phyloP scores from a whole-genome alignment of 352 stramenopile species.

The Globisporangium viniferum region DNA sequence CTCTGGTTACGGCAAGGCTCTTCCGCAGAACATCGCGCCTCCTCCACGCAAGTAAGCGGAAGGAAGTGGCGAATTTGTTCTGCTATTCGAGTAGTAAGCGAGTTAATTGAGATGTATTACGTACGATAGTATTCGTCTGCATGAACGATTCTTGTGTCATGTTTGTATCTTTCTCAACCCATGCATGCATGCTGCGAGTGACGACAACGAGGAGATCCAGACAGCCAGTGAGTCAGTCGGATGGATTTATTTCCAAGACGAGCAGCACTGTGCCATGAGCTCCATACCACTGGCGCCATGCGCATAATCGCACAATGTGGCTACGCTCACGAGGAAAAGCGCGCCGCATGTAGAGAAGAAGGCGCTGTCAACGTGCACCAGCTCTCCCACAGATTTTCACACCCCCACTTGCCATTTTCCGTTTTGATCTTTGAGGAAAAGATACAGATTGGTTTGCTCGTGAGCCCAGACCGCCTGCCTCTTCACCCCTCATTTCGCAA shows the following conservation, averaged over 20 bases:
- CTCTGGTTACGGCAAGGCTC: conserved; percentile 85
- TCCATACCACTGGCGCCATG: conserved; percentile 5
- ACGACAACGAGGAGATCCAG: conserved; percentile 1
- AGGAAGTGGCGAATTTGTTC: neutral
- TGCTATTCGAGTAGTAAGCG: neutral
- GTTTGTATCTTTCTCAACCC: neutral
- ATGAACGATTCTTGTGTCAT: neutral
- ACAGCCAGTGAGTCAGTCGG: neutral
- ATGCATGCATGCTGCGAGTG: neutral
- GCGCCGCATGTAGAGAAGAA: neutral
- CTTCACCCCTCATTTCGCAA: conserved; percentile 16
- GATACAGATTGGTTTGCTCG: conserved; percentile 6
- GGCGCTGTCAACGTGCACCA: neutral
- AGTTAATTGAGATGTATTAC: conserved; percentile 9
- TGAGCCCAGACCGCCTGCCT: neutral
- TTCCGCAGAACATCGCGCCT: conserved; percentile 82
- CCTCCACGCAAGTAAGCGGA: conserved; percentile 69
- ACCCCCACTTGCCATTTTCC: neutral
- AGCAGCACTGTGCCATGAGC: neutral
- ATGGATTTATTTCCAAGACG: neutral
- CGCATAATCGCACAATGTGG: neutral
- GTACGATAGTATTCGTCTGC: conserved; percentile 2
- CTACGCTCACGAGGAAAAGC: neutral
- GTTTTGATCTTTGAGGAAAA: neutral
- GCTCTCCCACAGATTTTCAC: neutral